Base-by-base conservation (phyloP, 768 basidiomycete species). In the Rhodocollybia butyracea region DNA sequence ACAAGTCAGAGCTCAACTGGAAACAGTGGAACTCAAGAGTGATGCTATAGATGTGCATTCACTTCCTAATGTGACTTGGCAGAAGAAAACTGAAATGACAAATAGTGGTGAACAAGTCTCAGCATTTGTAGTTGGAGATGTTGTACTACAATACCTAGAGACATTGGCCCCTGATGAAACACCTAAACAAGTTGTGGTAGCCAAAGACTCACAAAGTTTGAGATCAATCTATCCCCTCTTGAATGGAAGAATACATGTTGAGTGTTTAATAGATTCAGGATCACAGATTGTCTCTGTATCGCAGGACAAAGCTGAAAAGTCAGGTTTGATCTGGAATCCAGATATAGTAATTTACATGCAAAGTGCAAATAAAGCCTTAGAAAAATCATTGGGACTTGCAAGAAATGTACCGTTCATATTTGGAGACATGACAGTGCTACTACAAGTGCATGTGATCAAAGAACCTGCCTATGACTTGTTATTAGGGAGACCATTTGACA, bases 371-470 rank as follows among this genome's bases (percentile, higher is more conserved):
- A 55, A 59, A 0, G 46, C 50, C 6, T 36, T 62, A 1, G 61
- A 66, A 24, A 8, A 36, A 12, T 60, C 66, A 1, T 54, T 64
- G 5, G 68, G 66, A 1, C 53, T 70, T 10, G 60, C 61, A 0
- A 56, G 58, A 6, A 69, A 71, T 39, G 61, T 70, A 3, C 58
- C 62, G 1, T 63, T 66, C 39, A 24, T 27, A 0, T 50, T 71
- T 21, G 66, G 63, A 13, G 40, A 56, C 17, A 54, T 68, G 31
- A 64, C 57, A 3, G 5, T 71, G 2, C 65, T 64, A 24, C 38
- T 68, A 30, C 69, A 69, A 55, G 60, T 66, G 0, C 67, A 70
- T 48, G 51, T 70, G 5, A 57, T 70, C 7, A 42, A 54, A 0
- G 40, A 48, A 4, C 61, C 68, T 1, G 61, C 68, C 0, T 70